Base-by-base conservation (phyloP, 441 rosid genomes). In the Erysimum pusillum region DNA sequence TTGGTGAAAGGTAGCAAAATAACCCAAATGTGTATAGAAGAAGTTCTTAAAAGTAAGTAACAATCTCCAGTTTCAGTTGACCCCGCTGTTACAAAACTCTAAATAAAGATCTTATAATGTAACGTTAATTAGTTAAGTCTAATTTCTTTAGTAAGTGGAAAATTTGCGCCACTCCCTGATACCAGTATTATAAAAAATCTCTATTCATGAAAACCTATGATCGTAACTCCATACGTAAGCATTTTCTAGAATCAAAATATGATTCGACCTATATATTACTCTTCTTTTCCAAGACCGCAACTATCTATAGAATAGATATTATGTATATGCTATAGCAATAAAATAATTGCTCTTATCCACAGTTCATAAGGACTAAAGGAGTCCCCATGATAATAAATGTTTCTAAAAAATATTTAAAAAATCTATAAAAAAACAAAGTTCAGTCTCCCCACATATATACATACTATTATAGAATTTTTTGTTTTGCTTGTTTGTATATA, bases 181-280 rank as follows among this genome's bases (percentile, higher is more conserved):
- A 51, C 7, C 9, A 11, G 17, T 22, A 25, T 1, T 75, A 39
- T 39, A 28, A 59, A 25, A 18, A 41, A 22, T 67, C 49, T 6
- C 11, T 20, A 45, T 17, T 53, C 58, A 42, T 46, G 72, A 66
- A 45, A 69, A 44, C 32, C 4, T 32, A 22, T 10, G 73, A 18
- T 75, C 80, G 76, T 77, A 71, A 77, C 39, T 71, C 48, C 80
- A 71, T 48, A 71, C 80, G 80, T 65, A 71, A 65, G 67, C 80
- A 57, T 8, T 65, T 71, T 77, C 76, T 67, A 77, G 72, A 71
- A 71, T 39, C 52, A 31, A 36, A 51, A 25, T 5, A 69, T 62
- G 51, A 69, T 4, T 32, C 31, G 4, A 52, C 32, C 9, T 38
- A 49, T 38, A 7, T 2, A 17, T 60, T 36, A 18, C 18, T 6